These are phyloP conservation scores for Daldinia grandis DNA, from an alignment of 495 filamentous ascomycete species.

Conservation along the genomic window DNA sequence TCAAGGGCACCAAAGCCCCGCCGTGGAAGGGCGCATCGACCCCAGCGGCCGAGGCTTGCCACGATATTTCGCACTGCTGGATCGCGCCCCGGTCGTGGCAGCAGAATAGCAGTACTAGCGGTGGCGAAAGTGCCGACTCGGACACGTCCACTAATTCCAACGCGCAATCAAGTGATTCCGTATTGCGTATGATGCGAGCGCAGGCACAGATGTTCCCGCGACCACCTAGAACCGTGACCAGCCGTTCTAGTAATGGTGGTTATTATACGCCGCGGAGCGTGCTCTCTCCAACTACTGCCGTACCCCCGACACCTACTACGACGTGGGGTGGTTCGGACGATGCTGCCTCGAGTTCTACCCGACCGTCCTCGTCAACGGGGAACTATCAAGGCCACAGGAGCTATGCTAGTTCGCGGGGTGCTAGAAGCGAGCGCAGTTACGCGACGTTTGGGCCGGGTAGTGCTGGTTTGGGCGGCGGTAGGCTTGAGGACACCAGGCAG, in stretches of 20 bases:
- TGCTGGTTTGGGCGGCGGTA: slow-evolving; percentile 11
- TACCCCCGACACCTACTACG: slow-evolving; percentile 30
- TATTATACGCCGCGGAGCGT: slow-evolving; percentile 42
- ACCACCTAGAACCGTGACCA: slow-evolving; percentile 42
- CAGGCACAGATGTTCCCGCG: slow-evolving; percentile 45
- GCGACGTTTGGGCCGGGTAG: slow-evolving; percentile 31
- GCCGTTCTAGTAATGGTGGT: slow-evolving; percentile 41
- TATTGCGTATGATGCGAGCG: slow-evolving; percentile 39
- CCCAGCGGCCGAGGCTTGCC: slow-evolving; percentile 57
- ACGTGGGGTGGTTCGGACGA: slow-evolving; percentile 48
- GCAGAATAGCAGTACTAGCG: slow-evolving; percentile 47
- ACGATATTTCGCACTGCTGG: slow-evolving; percentile 71
- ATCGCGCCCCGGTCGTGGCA: slow-evolving; percentile 58
- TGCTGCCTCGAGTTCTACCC: slow-evolving; percentile 39
- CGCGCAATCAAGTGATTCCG: slow-evolving; percentile 35
- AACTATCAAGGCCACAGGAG: slow-evolving; percentile 5
- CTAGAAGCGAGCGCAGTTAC: slow-evolving; percentile 34
- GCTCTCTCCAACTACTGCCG: slow-evolving; percentile 32
- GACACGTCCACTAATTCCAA: slow-evolving; percentile 21
- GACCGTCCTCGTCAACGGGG: slow-evolving; percentile 26
- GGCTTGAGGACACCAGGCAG: slow-evolving; percentile 33
- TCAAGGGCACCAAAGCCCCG: slow-evolving; percentile 63
- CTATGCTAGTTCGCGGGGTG: slow-evolving; percentile 21
- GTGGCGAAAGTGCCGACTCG: slow-evolving; percentile 46
- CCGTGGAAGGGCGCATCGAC: slow-evolving; percentile 63